These are phyloP conservation scores for Penicillium steckii DNA, from an alignment of 495 filamentous ascomycete species.

Conservation along the genomic window DNA sequence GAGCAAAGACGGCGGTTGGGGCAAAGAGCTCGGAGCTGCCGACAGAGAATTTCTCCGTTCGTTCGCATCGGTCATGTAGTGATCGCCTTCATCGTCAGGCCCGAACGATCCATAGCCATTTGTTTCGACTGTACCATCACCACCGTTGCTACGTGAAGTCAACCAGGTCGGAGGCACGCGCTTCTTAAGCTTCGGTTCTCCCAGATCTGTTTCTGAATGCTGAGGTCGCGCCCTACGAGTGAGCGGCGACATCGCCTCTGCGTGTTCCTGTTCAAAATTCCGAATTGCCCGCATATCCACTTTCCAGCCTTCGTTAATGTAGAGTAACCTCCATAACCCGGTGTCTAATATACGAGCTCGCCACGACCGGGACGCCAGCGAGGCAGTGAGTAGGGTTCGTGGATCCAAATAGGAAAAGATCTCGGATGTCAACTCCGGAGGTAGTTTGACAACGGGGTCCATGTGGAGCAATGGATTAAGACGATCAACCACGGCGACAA, in stretches of 20 bases:
- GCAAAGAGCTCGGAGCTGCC: constrained; percentile 4
- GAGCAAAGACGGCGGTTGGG: constrained; percentile 13
- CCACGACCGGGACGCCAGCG: constrained; percentile 78
- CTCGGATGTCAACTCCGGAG: constrained; percentile 83
- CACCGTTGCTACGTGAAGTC: constrained; percentile 28
- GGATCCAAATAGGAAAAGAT: constrained; percentile 84
- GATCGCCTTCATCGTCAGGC: constrained; percentile 48
- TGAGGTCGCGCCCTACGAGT: constrained; percentile 45
- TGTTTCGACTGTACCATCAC: not conserved
- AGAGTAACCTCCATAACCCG: constrained; percentile 81
- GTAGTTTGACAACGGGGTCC: constrained; percentile 82
- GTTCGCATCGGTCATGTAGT: constrained; percentile 46
- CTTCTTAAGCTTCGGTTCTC: constrained; percentile 52
- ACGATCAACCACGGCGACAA: constrained; percentile 73
- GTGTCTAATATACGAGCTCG: constrained; percentile 76
- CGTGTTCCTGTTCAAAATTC: constrained; percentile 62
- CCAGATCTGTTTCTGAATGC: constrained; percentile 44
- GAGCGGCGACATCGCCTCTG: constrained; percentile 39
- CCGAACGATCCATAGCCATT: constrained; percentile 26
- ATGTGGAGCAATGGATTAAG: constrained; percentile 82
- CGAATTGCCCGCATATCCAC: constrained; percentile 64
- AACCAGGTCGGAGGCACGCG: constrained; percentile 46
- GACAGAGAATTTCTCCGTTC: constrained; percentile 16
- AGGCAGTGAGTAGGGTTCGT: constrained; percentile 70
- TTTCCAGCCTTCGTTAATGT: constrained; percentile 81